phyloP scores from a whole-genome alignment of 768 basidiomycete species.

The Baorangia bicolor region DNA sequence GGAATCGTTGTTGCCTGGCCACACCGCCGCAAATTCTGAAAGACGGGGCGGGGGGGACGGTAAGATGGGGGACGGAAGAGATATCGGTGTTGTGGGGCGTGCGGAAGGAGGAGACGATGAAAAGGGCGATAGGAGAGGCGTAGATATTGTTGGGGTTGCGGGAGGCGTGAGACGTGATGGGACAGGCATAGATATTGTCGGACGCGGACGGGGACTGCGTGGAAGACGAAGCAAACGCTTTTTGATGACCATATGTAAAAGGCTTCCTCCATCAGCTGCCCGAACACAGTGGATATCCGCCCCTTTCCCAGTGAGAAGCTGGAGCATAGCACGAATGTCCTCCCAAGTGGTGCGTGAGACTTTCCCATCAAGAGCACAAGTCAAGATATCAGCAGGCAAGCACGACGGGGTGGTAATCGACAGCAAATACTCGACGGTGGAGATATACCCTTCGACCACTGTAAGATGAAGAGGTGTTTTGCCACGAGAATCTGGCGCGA shows the following conservation, averaged over 20 bases:
- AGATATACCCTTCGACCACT: background rate
- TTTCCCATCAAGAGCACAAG: background rate
- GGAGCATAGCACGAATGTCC: background rate
- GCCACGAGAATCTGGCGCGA: background rate
- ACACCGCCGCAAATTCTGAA: too few relatives aligned
- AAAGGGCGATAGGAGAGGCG: background rate
- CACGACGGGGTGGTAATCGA: background rate
- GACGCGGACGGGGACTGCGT: too few relatives aligned
- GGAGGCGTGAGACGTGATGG: too few relatives aligned
- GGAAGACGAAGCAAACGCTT: too few relatives aligned
- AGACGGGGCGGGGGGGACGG: too few relatives aligned
- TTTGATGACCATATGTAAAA: background rate
- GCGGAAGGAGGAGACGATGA: too few relatives aligned
- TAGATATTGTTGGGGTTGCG: too few relatives aligned
- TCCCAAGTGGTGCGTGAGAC: background rate
- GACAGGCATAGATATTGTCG: too few relatives aligned
- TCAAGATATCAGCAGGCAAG: background rate
- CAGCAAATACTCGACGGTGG: background rate
- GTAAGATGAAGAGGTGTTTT: constrained; percentile 5
- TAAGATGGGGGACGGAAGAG: too few relatives aligned
- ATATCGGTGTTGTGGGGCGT: too few relatives aligned
- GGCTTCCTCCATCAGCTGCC: background rate
- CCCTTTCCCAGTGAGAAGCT: background rate
- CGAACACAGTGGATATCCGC: background rate
- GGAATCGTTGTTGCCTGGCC: too few relatives aligned